Evolutionary conservation across 345 rosid species (phyloP).

Genomic region (Arabis hirsuta): DNA sequence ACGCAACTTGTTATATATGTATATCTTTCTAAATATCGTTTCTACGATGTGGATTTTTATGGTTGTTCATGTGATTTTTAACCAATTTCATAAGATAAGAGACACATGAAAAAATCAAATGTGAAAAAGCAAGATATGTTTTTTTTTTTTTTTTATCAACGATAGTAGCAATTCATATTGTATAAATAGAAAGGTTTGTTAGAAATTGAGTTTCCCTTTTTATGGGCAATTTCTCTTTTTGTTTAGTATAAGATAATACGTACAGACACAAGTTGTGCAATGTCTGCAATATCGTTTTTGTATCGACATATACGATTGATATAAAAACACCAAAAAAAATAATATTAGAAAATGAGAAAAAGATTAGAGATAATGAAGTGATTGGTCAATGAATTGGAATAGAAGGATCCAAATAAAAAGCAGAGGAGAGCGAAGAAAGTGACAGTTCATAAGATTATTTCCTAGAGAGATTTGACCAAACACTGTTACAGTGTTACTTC

Average conservation of each 20-base stretch:
- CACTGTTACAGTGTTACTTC: slow-evolving; percentile 26
- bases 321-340: slow-evolving; percentile 22
- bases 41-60: slow-evolving; percentile 6
- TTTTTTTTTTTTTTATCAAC: not conserved
- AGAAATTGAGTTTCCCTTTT: slow-evolving; percentile 18
- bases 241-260: slow-evolving; percentile 3
- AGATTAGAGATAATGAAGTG: slow-evolving; percentile 40
- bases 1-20: slow-evolving; percentile 25
- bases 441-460: slow-evolving; percentile 30
- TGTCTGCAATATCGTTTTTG: slow-evolving; percentile 15
- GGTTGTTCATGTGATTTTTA: not conserved
- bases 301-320: not conserved
- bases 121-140: not conserved
- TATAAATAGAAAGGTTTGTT: slow-evolving; percentile 36
- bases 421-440: slow-evolving; percentile 38
- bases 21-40: slow-evolving; percentile 15
- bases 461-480: slow-evolving; percentile 35
- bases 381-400: slow-evolving; percentile 50
- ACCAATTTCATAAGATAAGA: slow-evolving; percentile 11
- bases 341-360: slow-evolving; percentile 20
- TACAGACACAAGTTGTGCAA: slow-evolving; percentile 35
- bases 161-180: not conserved
- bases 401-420: slow-evolving; percentile 46
- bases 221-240: slow-evolving; percentile 35
- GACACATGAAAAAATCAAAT: not conserved